Base-by-base conservation (phyloP, 2,329 filamentous ascomycete genomes). In the Kalaharituber pfeilii region DNA sequence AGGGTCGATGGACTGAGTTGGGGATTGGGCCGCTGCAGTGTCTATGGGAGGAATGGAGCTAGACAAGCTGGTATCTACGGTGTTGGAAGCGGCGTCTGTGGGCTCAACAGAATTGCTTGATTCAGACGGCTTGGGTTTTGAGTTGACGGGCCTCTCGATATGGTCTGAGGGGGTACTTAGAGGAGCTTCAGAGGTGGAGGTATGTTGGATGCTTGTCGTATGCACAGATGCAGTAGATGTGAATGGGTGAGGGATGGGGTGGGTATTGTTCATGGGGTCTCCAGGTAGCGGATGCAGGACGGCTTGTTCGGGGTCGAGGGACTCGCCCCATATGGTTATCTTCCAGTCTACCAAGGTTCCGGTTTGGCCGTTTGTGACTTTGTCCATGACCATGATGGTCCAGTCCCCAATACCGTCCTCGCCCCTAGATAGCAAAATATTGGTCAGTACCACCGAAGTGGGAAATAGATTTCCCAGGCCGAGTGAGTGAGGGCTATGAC, bases 241-340 rank as follows among this genome's bases (percentile, higher is more conserved):
- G 4, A 67, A 63, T 5, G 69, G 67, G 4, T 70, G 53, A 26
- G 68, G 67, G 20, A 75, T 72, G 28, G 42, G 70, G 76, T 67
- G 42, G 13, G 42, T 47, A 15, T 25, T 15, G 15, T 47, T 47
- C 42, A 47, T 47, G n/a, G 42, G 4, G 62, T 69, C 83, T 5
- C 77, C 79, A 0, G 91, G 91, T 72, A 95, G 77, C 6, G 91
- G 89, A 15, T 93, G 77, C 3, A 83, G 73, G 6, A 70, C 75
- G 52, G 88, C 82, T 66, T 84, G 84, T 50, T 75, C 72, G 30
- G 79, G 75, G 65, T 96, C 85, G 62, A 86, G 84, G 56, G 77
- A 75, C 68, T 95, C 88, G 58, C 91, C 91, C 86, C 87, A 98
- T 2, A 98, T 76, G 66, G 89, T 93, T 56, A 98, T 73, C 64